These are phyloP conservation scores for Dentipellis sp. DNA, from an alignment of 768 basidiomycete species.

Conservation along the genomic window DNA sequence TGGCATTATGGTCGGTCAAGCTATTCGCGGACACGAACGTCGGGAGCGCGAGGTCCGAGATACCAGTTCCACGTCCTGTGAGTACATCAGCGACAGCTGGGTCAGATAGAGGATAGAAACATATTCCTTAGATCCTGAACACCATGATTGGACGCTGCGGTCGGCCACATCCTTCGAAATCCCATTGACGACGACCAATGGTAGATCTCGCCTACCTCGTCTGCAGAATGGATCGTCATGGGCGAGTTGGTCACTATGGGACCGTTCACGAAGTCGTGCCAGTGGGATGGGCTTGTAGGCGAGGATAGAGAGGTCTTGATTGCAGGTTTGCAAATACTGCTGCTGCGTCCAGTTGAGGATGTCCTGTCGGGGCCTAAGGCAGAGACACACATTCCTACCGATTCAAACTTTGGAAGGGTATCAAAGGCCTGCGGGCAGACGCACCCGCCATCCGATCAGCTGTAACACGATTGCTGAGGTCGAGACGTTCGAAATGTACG, in stretches of 20 bases:
- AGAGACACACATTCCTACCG: too few relatives aligned
- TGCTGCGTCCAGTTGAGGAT: too few relatives aligned
- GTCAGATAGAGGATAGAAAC: too few relatives aligned
- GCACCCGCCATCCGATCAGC: slow-evolving; percentile 6
- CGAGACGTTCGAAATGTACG: slow-evolving; percentile 12
- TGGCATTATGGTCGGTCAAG: slow-evolving; percentile 25
- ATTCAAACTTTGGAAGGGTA: too few relatives aligned
- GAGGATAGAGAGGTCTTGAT: slow-evolving; percentile 16
- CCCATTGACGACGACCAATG: slow-evolving; percentile 8
- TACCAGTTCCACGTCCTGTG: slow-evolving; percentile 19
- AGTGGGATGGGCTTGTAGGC: slow-evolving; percentile 11
- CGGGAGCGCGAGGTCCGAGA: slow-evolving; percentile 20
- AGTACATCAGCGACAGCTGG: too few relatives aligned
- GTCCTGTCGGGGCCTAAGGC: too few relatives aligned
- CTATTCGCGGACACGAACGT: slow-evolving; percentile 25
- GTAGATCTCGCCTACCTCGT: slow-evolving; percentile 16
- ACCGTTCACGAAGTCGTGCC: slow-evolving; percentile 13
- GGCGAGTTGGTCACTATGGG: slow-evolving; percentile 12
- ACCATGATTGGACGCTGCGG: neutral
- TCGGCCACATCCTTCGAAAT: too few relatives aligned
- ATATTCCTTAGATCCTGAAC: neutral
- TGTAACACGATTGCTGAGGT: slow-evolving; percentile 13
- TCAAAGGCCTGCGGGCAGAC: too few relatives aligned
- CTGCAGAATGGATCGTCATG: slow-evolving; percentile 12
- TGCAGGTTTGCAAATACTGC: slow-evolving; percentile 15